A percentile compares a stretch with the other conserved stretches of the same genome.
Evolutionary conservation across 2,329 filamentous ascomycete species (phyloP).

Genomic region (Berkeleyomyces rouxiae): DNA sequence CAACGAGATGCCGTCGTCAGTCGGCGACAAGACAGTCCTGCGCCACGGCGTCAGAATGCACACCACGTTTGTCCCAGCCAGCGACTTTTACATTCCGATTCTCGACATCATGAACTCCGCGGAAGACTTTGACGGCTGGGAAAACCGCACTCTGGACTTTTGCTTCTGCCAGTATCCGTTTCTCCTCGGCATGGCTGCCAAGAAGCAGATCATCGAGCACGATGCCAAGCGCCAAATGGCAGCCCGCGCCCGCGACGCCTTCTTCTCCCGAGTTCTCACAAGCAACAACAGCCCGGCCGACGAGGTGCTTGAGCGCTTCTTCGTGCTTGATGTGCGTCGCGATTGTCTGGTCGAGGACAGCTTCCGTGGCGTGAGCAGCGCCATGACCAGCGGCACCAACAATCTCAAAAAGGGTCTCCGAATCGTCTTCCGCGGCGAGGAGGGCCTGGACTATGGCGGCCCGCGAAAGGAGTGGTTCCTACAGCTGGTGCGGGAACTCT

Average conservation of each 20-base stretch:
- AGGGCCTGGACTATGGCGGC: slow-evolving; percentile 80
- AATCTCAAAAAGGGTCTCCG: slow-evolving; percentile 82
- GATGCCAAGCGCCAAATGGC: slow-evolving; percentile 84
- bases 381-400: slow-evolving; percentile 61
- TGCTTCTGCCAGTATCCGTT: slow-evolving; percentile 67
- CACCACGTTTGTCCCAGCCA: slow-evolving; percentile 59
- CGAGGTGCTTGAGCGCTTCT: slow-evolving; percentile 36
- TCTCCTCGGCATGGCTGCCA: slow-evolving; percentile 78
- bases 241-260: slow-evolving; percentile 71
- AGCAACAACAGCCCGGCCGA: slow-evolving; percentile 42
- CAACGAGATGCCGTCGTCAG: slow-evolving; percentile 40
- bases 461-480: slow-evolving; percentile 91
- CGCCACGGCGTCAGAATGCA: slow-evolving; percentile 23
- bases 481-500: slow-evolving; percentile 72
- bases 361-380: slow-evolving; percentile 66
- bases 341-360: slow-evolving; percentile 85
- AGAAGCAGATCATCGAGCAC: slow-evolving; percentile 77
- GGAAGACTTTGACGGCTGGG: slow-evolving; percentile 74
- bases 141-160: slow-evolving; percentile 53
- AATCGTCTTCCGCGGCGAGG: slow-evolving; percentile 75
- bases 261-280: slow-evolving; percentile 75
- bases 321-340: slow-evolving; percentile 60
- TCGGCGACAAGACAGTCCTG: slow-evolving; percentile 15
- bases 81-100: slow-evolving; percentile 74
- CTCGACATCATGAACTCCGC: slow-evolving; percentile 66